Percentiles rank a stretch among this genome's conserved stretches.
Evolutionary conservation across 768 basidiomycete genomes (phyloP).

Genomic region (Clathrus columnatus): DNA sequence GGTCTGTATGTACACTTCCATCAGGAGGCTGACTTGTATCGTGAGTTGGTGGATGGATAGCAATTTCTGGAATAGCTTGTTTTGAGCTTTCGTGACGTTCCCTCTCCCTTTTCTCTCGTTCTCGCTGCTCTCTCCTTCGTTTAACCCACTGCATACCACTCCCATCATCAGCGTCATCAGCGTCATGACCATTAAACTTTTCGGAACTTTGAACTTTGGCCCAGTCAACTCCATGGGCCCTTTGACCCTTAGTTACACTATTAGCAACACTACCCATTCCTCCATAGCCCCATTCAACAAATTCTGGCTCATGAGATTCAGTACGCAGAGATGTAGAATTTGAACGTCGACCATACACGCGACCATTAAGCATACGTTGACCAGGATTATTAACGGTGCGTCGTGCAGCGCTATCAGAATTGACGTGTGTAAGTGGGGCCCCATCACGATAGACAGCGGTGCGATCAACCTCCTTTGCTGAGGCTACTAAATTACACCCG

Average conservation of each 20-base stretch:
- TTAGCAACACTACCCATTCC: slow-evolving; percentile 59
- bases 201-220: slow-evolving; percentile 27
- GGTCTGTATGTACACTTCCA: neutral
- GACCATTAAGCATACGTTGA: slow-evolving; percentile 74
- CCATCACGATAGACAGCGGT: slow-evolving; percentile 25
- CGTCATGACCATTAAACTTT: slow-evolving; percentile 15
- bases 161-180: slow-evolving; percentile 65
- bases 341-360: slow-evolving; percentile 54
- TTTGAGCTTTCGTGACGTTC: slow-evolving; percentile 28
- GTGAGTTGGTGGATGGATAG: slow-evolving; percentile 10
- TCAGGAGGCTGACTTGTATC: slow-evolving; percentile 11
- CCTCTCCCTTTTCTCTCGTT: slow-evolving; percentile 41
- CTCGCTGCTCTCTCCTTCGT: slow-evolving; percentile 47
- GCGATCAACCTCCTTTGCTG: slow-evolving; percentile 29
- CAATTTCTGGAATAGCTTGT: slow-evolving; percentile 14
- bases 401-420: slow-evolving; percentile 19
- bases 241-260: slow-evolving; percentile 17
- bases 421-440: slow-evolving; percentile 15
- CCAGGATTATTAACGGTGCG: slow-evolving; percentile 21
- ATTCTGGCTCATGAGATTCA: slow-evolving; percentile 61
- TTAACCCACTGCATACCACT: slow-evolving; percentile 84
- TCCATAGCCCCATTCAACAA: slow-evolving; percentile 90
- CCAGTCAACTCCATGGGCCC: slow-evolving; percentile 24
- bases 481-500: slow-evolving; percentile 17
- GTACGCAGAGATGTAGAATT: slow-evolving; percentile 12